Evolutionary conservation across 176 grass and related monocot species (phyloP), one percentile per base, ranked within the genome.

Genomic region (bread wheat (Triticum aestivum)): DNA sequence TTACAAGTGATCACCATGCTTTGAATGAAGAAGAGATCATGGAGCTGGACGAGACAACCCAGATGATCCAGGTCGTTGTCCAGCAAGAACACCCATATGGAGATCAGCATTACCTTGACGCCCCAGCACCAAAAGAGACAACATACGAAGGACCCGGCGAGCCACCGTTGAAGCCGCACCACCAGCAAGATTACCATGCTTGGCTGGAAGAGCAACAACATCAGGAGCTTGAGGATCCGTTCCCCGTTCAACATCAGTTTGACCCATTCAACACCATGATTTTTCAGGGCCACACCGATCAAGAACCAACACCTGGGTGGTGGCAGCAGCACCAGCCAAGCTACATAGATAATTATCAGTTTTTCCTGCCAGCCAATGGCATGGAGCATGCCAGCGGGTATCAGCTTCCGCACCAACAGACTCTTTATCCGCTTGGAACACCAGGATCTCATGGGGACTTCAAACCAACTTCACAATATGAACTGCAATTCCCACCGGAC

Each of bases 111-210:
- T 34, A 56, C 74, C 26, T 34, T 29, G 9, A 34, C 5, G 49
- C 9, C 74, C 20, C 15, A 29, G 30, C 17, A 9, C 74, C 30
- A 49, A 18, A 21, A 59, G 18, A 21, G 7, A 59, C 54, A 7
- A 1, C 54, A 59, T 21, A 3, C 17, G 7, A 7, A 59, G 18
- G 17, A 59, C 54, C 54, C 54, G 54, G 7, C 2, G 54, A 59
- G 54, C 54, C 17, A 20, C 73, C 27, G 52, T 56, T 77, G 47
- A 56, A 56, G 17, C 52, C 4, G 47, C 29, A 56, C 27, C 47
- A 77, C 14, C 47, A 77, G 74, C 74, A 77, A 12, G 74, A 1
- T 56, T 77, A 77, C 74, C 74, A 56, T 32, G 27, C 74, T 77
- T 33, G 27, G 13, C 3, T 26, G 5, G 12, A 42, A 30, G 73